A percentile compares a stretch with the other conserved stretches of the same genome.
Conservation (phyloP, 2,329 filamentous ascomycete genomes). For the Colletotrichum orbiculare region DNA sequence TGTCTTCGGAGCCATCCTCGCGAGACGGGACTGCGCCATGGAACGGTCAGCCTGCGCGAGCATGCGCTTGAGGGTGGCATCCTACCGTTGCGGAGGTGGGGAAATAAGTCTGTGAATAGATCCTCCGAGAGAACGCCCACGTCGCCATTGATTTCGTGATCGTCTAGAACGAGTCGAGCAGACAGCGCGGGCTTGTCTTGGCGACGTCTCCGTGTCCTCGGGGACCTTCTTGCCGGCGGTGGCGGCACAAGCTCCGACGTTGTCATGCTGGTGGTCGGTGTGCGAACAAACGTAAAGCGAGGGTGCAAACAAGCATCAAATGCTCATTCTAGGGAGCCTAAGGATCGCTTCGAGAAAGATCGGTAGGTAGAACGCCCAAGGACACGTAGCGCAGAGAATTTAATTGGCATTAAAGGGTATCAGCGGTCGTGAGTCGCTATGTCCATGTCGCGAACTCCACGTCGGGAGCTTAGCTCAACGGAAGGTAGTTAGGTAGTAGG, state of each 20-base stretch:
- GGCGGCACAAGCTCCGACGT: conserved; percentile 42
- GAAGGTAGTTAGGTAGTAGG: neutral
- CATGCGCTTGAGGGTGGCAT: neutral
- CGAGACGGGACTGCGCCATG: conserved; percentile 5
- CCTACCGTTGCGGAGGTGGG: conserved; percentile 66
- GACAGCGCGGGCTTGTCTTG: conserved; percentile 80
- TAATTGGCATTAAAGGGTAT: conserved; percentile 18
- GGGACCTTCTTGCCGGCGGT: conserved; percentile 44
- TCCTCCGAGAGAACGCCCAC: conserved; percentile 89
- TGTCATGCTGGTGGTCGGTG: conserved; percentile 23
- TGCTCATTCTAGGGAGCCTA: conserved; percentile 17
- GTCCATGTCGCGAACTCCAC: conserved; percentile 17
- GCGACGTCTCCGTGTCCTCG: conserved; percentile 63
- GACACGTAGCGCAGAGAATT: neutral
- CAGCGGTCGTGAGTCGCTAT: conserved; percentile 2
- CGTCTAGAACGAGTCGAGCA: conserved; percentile 85
- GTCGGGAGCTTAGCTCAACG: conserved; percentile 21
- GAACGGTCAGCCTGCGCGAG: conserved; percentile 6
- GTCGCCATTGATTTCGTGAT: conserved; percentile 81
- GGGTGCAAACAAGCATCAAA: conserved; percentile 9
- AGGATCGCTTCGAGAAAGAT: neutral
- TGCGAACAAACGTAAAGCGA: conserved; percentile 8
- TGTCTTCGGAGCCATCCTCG: conserved; percentile 47
- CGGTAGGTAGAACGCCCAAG: neutral
- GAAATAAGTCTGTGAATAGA: conserved; percentile 84